Evolutionary conservation across 495 filamentous ascomycete species (phyloP), one percentile per base, ranked within the genome.

Genomic region (Xanthoparmelia taractica): DNA sequence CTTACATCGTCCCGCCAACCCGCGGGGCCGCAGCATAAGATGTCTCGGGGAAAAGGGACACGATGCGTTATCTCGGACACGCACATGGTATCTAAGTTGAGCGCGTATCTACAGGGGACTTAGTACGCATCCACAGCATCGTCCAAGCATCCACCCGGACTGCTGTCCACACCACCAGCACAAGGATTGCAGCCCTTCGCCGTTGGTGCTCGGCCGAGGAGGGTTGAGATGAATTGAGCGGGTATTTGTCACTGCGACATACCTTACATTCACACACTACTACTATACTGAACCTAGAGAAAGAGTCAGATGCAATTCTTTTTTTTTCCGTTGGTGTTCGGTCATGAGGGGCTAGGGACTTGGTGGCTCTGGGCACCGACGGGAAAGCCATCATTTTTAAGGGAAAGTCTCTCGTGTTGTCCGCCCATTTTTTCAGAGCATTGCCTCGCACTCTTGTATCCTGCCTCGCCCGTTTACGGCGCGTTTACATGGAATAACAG

Each of bases 291-390:
- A 20, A 47, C 23, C 4, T 4, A 52, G 27, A 31, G 27, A 8
- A 8, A 8, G 29, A 8, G 5, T 31, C 4, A 11, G 12, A 31
- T 27, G 48, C 48, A 31, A 4, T 6, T 52, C 6, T 31, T n/a
- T n/a, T n/a, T n/a, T n/a, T n/a, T n/a, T 52, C 48, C 48, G 48
- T 17, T 52, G 25, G 48, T 52, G 48, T 23, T 52, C 48, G 27
- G 48, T 25, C 48, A 29, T 29, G 25, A 47, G 48, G 2, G 27
- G 2, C n/a, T n/a, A n/a, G n/a, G n/a, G n/a, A n/a, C n/a, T n/a
- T n/a, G 2, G 48, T 23, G 17, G 17, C 48, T 31, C 48, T 52
- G 23, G 20, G 43, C 43, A 10, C 43, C 8, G 43, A 45, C 20
- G 20, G 47, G 47, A 29, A 50, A 50, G 25, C 47, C 25, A 50